Evolutionary conservation across 2,329 filamentous ascomycete genomes (phyloP), one percentile per base, ranked within the genome.

Genomic region (Penicillium griseofulvum): DNA sequence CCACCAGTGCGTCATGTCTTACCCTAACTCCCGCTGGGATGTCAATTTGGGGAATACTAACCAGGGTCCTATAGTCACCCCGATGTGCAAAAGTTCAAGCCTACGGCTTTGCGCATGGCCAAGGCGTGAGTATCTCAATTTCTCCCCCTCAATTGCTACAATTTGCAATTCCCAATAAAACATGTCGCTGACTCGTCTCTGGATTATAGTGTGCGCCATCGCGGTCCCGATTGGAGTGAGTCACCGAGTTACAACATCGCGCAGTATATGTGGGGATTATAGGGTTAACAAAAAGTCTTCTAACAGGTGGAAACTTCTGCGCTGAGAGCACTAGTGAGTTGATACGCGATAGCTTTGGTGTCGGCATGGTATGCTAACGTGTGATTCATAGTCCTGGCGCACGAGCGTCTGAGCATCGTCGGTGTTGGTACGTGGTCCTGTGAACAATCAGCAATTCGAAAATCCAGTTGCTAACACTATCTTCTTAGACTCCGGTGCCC

Each of bases 211-310:
- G 85, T 97, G 72, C 91, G 95, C 69, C 94, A 99, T 79, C 88
- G 94, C 77, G 94, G 94, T 68, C 94, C 94, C 70, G 94, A 99
- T 81, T 99, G 94, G 94, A 96, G 91, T 94, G 81, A 88, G 89
- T 85, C 68, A 70, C 59, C 44, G 50, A 55, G 54, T 46, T 56
- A 54, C 39, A 60, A 45, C 26, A 24, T 33, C 26, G 47, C 52
- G 52, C 42, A 31, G 37, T 49, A 55, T 29, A 19, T 12, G 26
- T 53, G 46, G 42, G 34, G 41, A 51, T 45, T 45, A 51, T 33
- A 58, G 48, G 50, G 37, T 59, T 65, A 54, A 65, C 69, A 65
- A 62, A 51, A 51, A 52, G 37, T 55, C 62, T 46, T 46, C 45
- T 12, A 55, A 68, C 68, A 94, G 90, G 91, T 73, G 94, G 94